Evolutionary conservation across 2,329 filamentous ascomycete genomes (phyloP).

Genomic region (Aspergillus alliaceus): DNA sequence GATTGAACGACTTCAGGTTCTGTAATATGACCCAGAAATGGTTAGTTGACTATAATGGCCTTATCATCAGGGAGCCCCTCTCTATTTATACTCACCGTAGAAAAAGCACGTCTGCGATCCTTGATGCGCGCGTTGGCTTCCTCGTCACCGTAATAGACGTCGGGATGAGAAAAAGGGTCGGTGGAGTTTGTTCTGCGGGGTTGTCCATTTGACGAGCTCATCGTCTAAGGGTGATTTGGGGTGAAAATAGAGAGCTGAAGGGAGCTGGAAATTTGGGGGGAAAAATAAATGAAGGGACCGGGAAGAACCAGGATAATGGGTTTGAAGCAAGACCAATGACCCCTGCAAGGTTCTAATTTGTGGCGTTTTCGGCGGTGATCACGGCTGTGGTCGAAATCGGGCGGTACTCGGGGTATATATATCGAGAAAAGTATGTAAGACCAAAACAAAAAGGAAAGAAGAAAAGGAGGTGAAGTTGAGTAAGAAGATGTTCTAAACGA

Average conservation of each 20-base stretch:
- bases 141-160: conserved; percentile 60
- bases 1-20: conserved; percentile 39
- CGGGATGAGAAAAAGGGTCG: conserved; percentile 59
- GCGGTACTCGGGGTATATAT: no score
- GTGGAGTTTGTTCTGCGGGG: conserved; percentile 43
- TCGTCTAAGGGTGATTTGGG: conserved; percentile 23
- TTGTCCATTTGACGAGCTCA: conserved; percentile 43
- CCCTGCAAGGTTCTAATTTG: conserved; percentile 1
- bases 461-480: background rate
- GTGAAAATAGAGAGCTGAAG: background rate
- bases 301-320: background rate
- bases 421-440: no score
- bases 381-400: background rate
- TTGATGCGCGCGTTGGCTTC: conserved; percentile 48
- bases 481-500: no score
- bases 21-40: conserved; percentile 16
- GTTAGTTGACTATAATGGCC: conserved; percentile 13
- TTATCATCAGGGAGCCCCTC: conserved; percentile 10
- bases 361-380: conserved; percentile 2
- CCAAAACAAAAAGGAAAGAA: background rate
- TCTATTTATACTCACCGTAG: conserved; percentile 56
- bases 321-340: conserved; percentile 5
- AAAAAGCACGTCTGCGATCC: conserved; percentile 54
- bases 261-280: background rate
- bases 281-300: conserved; percentile 1